Evolutionary conservation across 2,329 filamentous ascomycete genomes (phyloP).

Genomic region (Biscogniauxia sp.): DNA sequence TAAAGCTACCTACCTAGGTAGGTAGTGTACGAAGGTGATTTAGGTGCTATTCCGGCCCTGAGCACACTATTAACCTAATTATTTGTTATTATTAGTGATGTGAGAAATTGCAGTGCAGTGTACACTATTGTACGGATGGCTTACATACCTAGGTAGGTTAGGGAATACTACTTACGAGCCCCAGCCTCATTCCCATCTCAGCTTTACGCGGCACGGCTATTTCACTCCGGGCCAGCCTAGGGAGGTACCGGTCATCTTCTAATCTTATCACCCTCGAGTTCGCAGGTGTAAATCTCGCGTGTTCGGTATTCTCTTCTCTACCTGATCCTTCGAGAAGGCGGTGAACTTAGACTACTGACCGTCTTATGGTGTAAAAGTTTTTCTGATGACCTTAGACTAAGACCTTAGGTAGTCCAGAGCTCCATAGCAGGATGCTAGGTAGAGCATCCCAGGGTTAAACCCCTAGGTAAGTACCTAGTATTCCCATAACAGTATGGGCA

Average conservation of each 20-base stretch:
- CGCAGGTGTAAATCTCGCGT: neutral
- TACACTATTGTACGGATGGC: no score
- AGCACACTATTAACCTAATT: neutral
- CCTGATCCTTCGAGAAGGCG: neutral
- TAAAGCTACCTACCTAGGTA: no score
- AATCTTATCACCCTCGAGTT: neutral
- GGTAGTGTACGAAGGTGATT: no score
- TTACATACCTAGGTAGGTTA: no score
- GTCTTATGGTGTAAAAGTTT: neutral
- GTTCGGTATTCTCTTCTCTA: neutral
- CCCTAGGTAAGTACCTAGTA: no score
- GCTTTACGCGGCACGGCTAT: neutral
- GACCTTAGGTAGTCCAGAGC: neutral
- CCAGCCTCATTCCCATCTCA: neutral
- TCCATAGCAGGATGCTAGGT: neutral
- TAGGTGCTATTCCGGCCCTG: neutral
- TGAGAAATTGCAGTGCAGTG: neutral
- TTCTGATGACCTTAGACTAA: neutral
- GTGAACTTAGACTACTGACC: neutral
- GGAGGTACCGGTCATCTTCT: neutral
- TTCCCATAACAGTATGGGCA: neutral
- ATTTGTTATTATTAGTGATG: neutral
- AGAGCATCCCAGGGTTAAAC: neutral
- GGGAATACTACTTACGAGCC: no score
- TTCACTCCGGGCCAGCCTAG: neutral